Conservation (phyloP, 2,329 filamentous ascomycete species). For the Knufia fluminis region DNA sequence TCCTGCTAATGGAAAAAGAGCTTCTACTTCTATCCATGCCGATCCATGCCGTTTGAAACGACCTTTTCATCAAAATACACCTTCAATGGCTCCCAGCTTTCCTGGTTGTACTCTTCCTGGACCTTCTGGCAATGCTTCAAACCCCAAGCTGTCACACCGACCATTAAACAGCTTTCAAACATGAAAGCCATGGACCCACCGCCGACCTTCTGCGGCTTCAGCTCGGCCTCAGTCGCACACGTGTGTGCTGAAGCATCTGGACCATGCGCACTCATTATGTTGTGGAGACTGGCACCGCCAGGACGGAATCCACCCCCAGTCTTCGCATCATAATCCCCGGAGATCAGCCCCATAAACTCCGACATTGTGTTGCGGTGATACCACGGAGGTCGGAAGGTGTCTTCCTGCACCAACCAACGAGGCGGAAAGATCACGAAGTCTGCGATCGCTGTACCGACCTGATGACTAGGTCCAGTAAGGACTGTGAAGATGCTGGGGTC, state of each 20-base stretch:
- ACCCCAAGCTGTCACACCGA: conserved; percentile 65
- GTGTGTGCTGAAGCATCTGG: conserved; percentile 49
- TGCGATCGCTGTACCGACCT: conserved; percentile 52
- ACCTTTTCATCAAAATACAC: no score
- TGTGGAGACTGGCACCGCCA: conserved; percentile 56
- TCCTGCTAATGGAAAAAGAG: no score
- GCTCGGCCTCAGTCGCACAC: conserved; percentile 43
- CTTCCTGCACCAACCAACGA: conserved; percentile 52
- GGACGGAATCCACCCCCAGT: conserved; percentile 49
- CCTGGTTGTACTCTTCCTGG: no score
- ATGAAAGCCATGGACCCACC: conserved; percentile 55
- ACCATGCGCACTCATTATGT: conserved; percentile 62
- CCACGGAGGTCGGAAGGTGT: conserved; percentile 53
- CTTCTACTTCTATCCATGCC: no score
- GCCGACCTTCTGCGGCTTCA: conserved; percentile 48
- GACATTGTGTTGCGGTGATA: conserved; percentile 59
- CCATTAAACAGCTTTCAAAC: conserved; percentile 59
- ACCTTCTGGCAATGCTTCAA: conserved; percentile 61
- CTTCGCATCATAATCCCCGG: conserved; percentile 53
- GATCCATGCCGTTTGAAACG: no score
- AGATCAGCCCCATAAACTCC: conserved; percentile 58
- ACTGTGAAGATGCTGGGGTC: conserved; percentile 71
- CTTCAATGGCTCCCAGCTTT: no score
- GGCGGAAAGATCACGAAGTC: conserved; percentile 59
- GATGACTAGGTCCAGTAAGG: conserved; percentile 46